Base-by-base conservation (phyloP, 108 stramenopile genomes). In the Skeletonema costatum region DNA sequence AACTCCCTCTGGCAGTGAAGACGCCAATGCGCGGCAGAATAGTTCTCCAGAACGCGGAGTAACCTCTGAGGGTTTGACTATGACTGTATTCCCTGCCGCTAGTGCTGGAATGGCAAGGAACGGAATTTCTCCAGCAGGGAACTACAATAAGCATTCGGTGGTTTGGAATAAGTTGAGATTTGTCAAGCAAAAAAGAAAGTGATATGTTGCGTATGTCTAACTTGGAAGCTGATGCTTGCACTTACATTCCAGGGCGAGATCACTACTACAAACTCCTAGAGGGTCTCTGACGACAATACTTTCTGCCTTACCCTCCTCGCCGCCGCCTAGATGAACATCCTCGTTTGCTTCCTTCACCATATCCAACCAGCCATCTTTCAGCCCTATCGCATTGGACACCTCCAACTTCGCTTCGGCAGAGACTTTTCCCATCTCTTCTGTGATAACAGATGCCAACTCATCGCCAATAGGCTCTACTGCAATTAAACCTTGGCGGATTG, bases 31-130 rank as follows among this genome's bases (percentile, higher is more conserved):
- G 21, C 77, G 44, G 17, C 78, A 86, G 44, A 89, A 42, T 29
- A 80, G 31, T 1, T 86, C 71, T 25, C 81, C 82, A 4, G 83
- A 68, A 35, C 96, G 71, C 2, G 98, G 98, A 56, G 96, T 93
- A 39, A 90, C 50, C 75, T 95, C 97, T 36, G 90, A 90, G 9
- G 98, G 98, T 76, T 98, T 98, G 25, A 97, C 81, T 7, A 98
- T 89, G 3, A 89, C 88, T 11, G 92, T 85, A 84, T 95, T 96
- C 5, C 98, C 98, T 2, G 96, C 93, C 12, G 91, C 95, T 41
- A 98, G 75, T 1, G 97, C 97, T 12, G 98, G 98, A 30, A 95
- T 31, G n/a, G 90, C 89, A 70, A 97, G 77, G 6, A 96, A 73
- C 36, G 95, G 68, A 61, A 95, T 96, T 80, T 97, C 92, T 51